Evolutionary conservation across 805 yeast species (phyloP), one percentile per base, ranked within the genome.

Genomic region (Suhomyces faveliae): DNA sequence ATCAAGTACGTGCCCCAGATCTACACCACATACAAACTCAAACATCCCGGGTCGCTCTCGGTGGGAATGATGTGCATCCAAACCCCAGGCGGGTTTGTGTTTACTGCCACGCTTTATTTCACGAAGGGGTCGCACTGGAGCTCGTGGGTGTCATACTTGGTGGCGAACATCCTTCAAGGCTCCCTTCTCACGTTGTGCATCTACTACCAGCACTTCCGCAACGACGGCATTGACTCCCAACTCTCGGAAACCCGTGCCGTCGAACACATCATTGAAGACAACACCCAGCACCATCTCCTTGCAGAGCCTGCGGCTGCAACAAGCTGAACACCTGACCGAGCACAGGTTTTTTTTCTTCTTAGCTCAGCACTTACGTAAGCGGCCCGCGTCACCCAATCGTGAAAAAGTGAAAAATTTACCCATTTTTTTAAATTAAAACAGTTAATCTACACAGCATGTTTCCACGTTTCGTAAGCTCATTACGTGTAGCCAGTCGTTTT

Each of bases 1-100:
- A 64, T 84, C 25, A 95, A 89, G 66, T 89, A 87, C 57, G 67
- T 88, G 43, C 96, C 96, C 0, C 96, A 89, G 64, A 74, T 89
- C 8, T 64, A 71, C 52, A 87, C 91, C 35, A 89, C 96, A 0
- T 85, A 73, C 57, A 59, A 51, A 1, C 72, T 89, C 50, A 84
- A 85, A 58, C 90, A 83, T 53, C 84, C 95, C 0, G 96, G 96
- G 8, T 83, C 90, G 0, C 71, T 89, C 19, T 87, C 95, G 0
- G 71, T 87, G 9, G 78, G 82, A 5, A 87, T 87, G 89, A 86
- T 89, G 92, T 68, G 83, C 38, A 77, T 89, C 53, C 96, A 89
- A 62, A 87, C 95, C 15, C 96, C 96, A 0, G 96, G 96, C 12
- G 96, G 96, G 13, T 85, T 78, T 53, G 48, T 88, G 2, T 89